These are phyloP conservation scores for Solidago caesia DNA, from an alignment of 129 eudicot species.

Conservation along the genomic window DNA sequence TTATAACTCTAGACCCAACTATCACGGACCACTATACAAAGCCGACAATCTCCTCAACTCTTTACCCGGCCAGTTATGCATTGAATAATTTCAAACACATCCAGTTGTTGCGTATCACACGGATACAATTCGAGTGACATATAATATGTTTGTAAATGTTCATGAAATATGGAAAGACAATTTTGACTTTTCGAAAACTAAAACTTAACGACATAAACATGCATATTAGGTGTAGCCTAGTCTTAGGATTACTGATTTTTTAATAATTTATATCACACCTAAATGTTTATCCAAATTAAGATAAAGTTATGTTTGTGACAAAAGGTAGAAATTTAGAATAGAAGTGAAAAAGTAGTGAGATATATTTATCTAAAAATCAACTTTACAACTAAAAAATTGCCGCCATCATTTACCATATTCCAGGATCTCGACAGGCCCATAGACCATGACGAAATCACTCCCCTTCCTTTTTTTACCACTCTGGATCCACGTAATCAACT, in stretches of 20 bases:
- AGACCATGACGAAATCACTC: constrained; percentile 23
- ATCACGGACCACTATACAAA: too few relatives aligned
- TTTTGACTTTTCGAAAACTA: too few relatives aligned
- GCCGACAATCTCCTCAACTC: too few relatives aligned
- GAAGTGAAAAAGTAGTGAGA: not conserved
- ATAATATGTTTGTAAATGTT: too few relatives aligned
- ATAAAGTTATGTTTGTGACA: constrained; percentile 11
- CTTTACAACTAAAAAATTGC: not conserved
- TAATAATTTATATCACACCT: not conserved
- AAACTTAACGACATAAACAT: not conserved
- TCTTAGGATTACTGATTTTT: not conserved
- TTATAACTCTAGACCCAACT: too few relatives aligned
- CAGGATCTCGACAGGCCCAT: constrained; percentile 33
- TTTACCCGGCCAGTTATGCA: too few relatives aligned
- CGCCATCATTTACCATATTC: constrained; percentile 37
- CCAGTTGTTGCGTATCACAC: too few relatives aligned
- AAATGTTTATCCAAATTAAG: constrained; percentile 11
- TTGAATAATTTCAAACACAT: too few relatives aligned
- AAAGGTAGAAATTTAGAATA: not conserved
- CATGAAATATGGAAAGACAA: too few relatives aligned
- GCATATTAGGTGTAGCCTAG: not conserved
- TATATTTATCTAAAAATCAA: constrained; percentile 6
- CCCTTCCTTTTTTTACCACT: not conserved
- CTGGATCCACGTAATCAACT: constrained; percentile 30
- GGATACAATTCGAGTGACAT: too few relatives aligned